These are phyloP conservation scores for Ogataea degrootiae DNA, from an alignment of 805 yeast genomes.

Conservation along the genomic window DNA sequence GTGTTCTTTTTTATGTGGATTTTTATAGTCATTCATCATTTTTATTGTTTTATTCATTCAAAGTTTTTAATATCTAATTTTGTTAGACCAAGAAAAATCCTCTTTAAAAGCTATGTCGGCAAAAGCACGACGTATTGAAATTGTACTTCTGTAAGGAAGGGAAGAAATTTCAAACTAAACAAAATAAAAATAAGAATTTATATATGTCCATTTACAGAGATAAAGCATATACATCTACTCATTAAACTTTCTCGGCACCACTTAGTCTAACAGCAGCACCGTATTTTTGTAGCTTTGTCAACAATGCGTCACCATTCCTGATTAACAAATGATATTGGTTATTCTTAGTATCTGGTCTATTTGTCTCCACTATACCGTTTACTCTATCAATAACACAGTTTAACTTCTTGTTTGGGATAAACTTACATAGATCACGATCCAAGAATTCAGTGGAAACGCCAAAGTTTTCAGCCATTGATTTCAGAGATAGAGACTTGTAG, in stretches of 20 bases:
- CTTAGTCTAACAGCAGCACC: slow-evolving; percentile 96
- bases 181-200: background rate
- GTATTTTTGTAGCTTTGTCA: slow-evolving; percentile 92
- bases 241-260: slow-evolving; percentile 71
- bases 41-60: no score
- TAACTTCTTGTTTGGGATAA: slow-evolving; percentile 88
- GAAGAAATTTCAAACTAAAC: background rate
- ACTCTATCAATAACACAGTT: slow-evolving; percentile 96
- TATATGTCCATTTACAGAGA: background rate
- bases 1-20: no score
- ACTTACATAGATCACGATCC: slow-evolving; percentile 81
- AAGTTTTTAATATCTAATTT: no score
- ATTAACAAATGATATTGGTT: slow-evolving; percentile 85
- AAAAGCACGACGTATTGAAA: no score
- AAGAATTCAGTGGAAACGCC: slow-evolving; percentile 84
- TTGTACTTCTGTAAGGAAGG: no score
- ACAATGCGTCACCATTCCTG: slow-evolving; percentile 86
- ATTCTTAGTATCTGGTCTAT: slow-evolving; percentile 93
- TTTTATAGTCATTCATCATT: no score
- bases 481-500: slow-evolving; percentile 82
- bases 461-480: slow-evolving; percentile 91
- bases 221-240: background rate
- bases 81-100: no score
- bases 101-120: no score
- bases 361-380: slow-evolving; percentile 91